Base-by-base conservation (phyloP, 306 rosid genomes). In the Astragalus glycyphyllos region DNA sequence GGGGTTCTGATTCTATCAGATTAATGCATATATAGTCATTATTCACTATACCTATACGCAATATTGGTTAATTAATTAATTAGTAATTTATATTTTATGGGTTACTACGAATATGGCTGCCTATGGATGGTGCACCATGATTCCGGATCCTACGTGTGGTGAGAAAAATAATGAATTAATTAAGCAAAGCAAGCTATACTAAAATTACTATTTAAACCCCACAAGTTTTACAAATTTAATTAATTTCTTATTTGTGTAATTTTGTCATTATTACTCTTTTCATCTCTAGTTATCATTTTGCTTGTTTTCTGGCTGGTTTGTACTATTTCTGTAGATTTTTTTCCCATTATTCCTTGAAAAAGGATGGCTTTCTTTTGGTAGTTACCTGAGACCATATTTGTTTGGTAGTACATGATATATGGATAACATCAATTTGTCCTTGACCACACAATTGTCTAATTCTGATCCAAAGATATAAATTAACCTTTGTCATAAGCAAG, bases 131-230 rank as follows among this genome's bases (percentile, higher is more conserved):
- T 70, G 68, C 31, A 54, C 74, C 70, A 54, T 68, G 78, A 85
- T 81, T 82, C 82, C 49, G 85, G 89, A 87, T 87, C 89, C 89
- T 70, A 87, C 88, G 86, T 72, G 86, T 72, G 55, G 56, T 63
- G 9, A 57, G 71, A 57, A 72, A 68, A 2, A 62, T 64, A 12
- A 66, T n/a, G 4, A 57, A 35, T 11, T 64, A 49, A 47, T 76
- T 68, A 76, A 76, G 59, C 68, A 38, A 78, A 40, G n/a, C 51
- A 78, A 65, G 35, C 35, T 32, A 32, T 12, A 8, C 11, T 10
- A 37, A 79, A 71, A 42, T 76, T 73, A 80, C 84, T 64, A 68
- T 79, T 70, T 60, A 53, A 54, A 8, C 77, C 82, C 62, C 34
- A 72, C 20, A 32, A 60, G 44, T 32, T 49, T 58, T 9, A 57